Base-by-base conservation (phyloP, 352 stramenopile genomes). In the Phytopythium vexans region DNA sequence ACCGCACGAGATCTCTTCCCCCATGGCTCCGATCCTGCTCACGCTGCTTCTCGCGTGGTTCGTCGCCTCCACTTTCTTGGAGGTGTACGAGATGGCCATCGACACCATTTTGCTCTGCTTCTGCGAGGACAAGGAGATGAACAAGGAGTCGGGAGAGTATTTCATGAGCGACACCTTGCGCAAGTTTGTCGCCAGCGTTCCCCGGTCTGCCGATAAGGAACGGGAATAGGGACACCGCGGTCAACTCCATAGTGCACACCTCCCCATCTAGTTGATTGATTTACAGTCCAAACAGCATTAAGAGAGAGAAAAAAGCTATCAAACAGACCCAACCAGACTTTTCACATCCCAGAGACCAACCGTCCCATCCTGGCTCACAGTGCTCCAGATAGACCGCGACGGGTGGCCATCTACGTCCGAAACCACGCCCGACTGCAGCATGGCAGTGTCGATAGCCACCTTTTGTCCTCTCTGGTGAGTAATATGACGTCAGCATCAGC, bases 71-170 rank as follows among this genome's bases (percentile, higher is more conserved):
- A 97, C 98, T 58, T 98, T 99, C 55, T 82, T 98, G 46, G 77
- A 84, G 27, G 88, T 98, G 7, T 99, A 98, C 66, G 90, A 96
- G 52, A 98, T 98, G 82, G 72, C 77, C 27, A 98, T 98, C 56
- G 85, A 94, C 40, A 98, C 92, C 6, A 97, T 98, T 35, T 65
- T 99, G 39, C 72, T 98, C 50, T 98, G 94, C 66, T 99, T 98
- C 67, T 95, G 97, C 56, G 92, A 97, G 41, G 95, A 99, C 67
- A 69, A 74, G 38, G 65, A 89, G 51, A 43, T 77, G 14, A 95
- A 95, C 64, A 85, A 87, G 16, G 69, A 70, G 0, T 74, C 61
- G 4, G 79, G 77, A 0, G 62, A 89, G 46, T 93, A 76, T 62
- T 91, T 88, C 51, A 93, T 91, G 85, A 89, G 74, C 41, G 76